These are phyloP conservation scores for Mediolabrus comicus DNA, from an alignment of 108 stramenopile species.

Conservation along the genomic window DNA sequence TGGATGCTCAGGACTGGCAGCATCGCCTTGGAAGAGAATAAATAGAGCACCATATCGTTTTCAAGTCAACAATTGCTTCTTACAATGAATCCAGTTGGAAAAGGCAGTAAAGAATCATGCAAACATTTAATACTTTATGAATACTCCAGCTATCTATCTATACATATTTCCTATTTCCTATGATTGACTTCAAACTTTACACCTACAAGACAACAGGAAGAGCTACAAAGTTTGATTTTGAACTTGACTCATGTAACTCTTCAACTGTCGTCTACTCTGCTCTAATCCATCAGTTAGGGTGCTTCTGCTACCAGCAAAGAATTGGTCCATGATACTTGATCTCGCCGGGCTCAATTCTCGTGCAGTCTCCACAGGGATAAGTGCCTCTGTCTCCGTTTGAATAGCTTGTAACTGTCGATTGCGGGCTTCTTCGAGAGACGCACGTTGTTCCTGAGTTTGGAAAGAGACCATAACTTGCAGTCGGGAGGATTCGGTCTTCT, in stretches of 20 bases:
- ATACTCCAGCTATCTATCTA: too few species aligned
- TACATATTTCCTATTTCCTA: too few species aligned
- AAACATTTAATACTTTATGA: too few species aligned
- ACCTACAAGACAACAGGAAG: too few species aligned
- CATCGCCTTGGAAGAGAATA: too few species aligned
- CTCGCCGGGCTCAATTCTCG: conserved; percentile 1
- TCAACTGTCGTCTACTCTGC: conserved; percentile 13
- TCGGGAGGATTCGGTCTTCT: conserved; percentile 36
- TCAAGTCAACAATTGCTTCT: too few species aligned
- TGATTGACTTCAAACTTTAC: too few species aligned
- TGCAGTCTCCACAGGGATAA: neutral
- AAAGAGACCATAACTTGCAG: conserved; percentile 19
- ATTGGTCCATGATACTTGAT: neutral
- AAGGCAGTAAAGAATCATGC: too few species aligned
- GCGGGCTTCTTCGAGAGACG: neutral
- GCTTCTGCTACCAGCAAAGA: conserved; percentile 7
- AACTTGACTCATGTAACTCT: neutral
- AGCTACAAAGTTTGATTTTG: neutral
- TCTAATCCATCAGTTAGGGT: conserved; percentile 14
- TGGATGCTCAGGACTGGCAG: too few species aligned
- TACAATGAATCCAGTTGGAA: too few species aligned
- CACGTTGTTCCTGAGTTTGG: neutral
- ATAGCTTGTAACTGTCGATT: neutral
- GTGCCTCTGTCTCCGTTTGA: conserved; percentile 1
- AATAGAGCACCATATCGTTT: too few species aligned